phyloP scores from a whole-genome alignment of 2,329 filamentous ascomycete genomes.

The Scedosporium aurantiacum region DNA sequence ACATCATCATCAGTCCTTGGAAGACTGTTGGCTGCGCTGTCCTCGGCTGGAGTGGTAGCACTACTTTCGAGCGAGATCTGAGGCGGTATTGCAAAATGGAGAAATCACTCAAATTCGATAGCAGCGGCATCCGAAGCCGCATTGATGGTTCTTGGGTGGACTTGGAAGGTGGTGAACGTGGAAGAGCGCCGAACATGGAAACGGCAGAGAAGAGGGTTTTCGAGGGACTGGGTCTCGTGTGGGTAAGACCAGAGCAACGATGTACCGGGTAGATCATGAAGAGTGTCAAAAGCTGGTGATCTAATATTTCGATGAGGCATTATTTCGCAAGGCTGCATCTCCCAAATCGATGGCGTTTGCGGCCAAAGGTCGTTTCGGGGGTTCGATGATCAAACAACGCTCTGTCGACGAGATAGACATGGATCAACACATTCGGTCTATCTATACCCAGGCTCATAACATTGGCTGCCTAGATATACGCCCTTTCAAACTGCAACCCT shows the following conservation, averaged over 20 bases:
- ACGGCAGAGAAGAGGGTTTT: slow-evolving; percentile 76
- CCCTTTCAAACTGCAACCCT: no score
- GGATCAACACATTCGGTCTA: no score
- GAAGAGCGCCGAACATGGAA: slow-evolving; percentile 48
- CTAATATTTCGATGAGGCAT: background rate
- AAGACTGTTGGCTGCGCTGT: slow-evolving; percentile 80
- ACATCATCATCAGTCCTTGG: slow-evolving; percentile 87
- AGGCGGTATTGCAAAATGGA: slow-evolving; percentile 65
- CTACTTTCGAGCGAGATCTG: slow-evolving; percentile 81
- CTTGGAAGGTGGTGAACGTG: slow-evolving; percentile 41
- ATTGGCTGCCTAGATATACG: no score
- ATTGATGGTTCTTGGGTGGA: slow-evolving; percentile 59
- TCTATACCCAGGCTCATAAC: no score
- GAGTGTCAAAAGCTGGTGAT: background rate
- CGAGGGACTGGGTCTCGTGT: slow-evolving; percentile 59
- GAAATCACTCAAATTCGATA: slow-evolving; percentile 77
- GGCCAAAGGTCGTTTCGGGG: no score
- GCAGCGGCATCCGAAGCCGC: slow-evolving; percentile 67
- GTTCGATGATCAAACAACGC: no score
- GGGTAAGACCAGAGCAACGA: slow-evolving; percentile 53
- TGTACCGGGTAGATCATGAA: slow-evolving; percentile 45
- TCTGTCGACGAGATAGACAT: no score
- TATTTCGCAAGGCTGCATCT: background rate
- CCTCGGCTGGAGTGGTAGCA: slow-evolving; percentile 78
- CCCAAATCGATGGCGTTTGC: no score